These are phyloP conservation scores for Fusarium sp. DNA, from an alignment of 2,329 filamentous ascomycete genomes.

Conservation along the genomic window DNA sequence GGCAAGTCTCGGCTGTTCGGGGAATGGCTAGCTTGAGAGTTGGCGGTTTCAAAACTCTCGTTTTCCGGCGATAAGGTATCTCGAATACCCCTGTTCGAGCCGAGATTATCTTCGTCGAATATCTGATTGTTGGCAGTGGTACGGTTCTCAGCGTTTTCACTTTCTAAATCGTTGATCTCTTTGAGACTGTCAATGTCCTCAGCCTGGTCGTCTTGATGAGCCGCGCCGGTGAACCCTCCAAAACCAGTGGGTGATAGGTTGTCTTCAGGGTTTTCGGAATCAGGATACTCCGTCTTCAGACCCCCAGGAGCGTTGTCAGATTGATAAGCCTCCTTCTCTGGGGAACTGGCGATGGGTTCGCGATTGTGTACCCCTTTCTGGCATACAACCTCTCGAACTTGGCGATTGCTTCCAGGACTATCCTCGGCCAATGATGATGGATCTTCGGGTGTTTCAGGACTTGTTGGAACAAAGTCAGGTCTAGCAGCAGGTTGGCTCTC, in stretches of 20 bases:
- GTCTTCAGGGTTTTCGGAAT: background rate
- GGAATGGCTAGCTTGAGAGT: background rate
- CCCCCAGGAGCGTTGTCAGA: background rate
- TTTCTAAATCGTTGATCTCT: background rate
- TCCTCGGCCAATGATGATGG: background rate
- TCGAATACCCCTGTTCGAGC: background rate
- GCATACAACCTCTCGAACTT: background rate
- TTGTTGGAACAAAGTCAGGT: background rate
- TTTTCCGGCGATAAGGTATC: background rate
- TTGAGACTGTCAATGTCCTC: background rate
- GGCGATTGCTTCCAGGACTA: background rate
- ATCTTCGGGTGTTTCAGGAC: background rate
- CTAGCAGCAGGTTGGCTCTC: background rate
- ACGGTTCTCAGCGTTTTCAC: background rate
- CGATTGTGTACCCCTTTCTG: background rate
- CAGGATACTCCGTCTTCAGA: background rate
- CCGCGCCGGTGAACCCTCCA: background rate
- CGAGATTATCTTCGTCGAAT: background rate
- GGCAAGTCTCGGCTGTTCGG: background rate
- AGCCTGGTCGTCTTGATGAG: background rate
- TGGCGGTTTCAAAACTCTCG: constrained; percentile 3
- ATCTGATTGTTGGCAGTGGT: background rate
- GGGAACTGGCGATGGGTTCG: background rate
- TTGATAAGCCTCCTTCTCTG: background rate
- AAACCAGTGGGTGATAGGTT: background rate